Percentiles rank a stretch among this genome's conserved stretches.
Conservation (phyloP, 202 grass and related monocot species). For the Saccharum hybrid region DNA sequence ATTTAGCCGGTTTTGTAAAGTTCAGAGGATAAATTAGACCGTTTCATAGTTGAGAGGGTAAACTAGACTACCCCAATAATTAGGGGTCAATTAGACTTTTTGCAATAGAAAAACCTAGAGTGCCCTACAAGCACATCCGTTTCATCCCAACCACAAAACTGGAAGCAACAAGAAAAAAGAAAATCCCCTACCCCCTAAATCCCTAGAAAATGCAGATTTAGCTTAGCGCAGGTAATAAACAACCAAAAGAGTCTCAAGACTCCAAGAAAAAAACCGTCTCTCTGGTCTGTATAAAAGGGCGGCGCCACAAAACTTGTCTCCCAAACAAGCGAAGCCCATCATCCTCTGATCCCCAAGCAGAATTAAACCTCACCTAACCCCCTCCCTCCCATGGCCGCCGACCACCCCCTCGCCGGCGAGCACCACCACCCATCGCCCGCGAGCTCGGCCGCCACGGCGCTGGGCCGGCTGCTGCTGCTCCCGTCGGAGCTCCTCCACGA, state of each 20-base stretch:
- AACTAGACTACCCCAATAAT: too few species aligned
- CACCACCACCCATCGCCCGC: slow-evolving; percentile 45
- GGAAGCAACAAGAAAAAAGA: not conserved
- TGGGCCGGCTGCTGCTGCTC: slow-evolving; percentile 64
- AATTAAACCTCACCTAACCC: slow-evolving; percentile 50
- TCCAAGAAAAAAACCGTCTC: slow-evolving; percentile 24
- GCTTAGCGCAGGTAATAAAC: not conserved
- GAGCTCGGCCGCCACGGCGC: slow-evolving; percentile 42
- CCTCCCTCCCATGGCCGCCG: slow-evolving; percentile 43
- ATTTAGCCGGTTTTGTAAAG: too few species aligned
- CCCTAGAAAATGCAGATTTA: not conserved
- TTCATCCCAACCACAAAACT: slow-evolving; percentile 27
- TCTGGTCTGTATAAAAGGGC: slow-evolving; percentile 46
- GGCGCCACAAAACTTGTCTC: slow-evolving; percentile 28
- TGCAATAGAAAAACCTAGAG: not conserved
- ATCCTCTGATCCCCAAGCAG: slow-evolving; percentile 31
- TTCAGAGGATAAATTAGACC: too few species aligned
- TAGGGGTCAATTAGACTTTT: too few species aligned
- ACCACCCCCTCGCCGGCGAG: slow-evolving; percentile 45
- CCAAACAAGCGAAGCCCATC: slow-evolving; percentile 35
- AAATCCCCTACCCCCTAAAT: not conserved
- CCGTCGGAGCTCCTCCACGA: slow-evolving; percentile 97
- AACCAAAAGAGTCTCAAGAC: slow-evolving; percentile 10
- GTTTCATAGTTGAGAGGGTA: too few species aligned
- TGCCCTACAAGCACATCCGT: slow-evolving; percentile 27